A percentile compares a stretch with the other conserved stretches of the same genome.
phyloP scores from a whole-genome alignment of 495 filamentous ascomycete genomes.

The Darksidea phi region DNA sequence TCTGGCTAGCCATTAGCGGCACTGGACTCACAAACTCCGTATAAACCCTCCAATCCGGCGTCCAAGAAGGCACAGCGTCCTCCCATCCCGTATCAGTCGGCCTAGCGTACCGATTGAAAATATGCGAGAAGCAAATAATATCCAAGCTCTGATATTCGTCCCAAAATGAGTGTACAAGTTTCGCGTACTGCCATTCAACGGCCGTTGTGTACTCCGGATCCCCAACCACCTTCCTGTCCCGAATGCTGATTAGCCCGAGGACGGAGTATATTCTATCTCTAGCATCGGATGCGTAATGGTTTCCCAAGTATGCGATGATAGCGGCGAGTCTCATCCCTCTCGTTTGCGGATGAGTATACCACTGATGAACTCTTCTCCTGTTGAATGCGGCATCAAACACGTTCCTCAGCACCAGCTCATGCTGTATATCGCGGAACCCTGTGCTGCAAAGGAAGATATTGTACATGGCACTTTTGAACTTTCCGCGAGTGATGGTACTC shows the following conservation, averaged over 20 bases:
- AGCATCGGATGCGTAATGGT: slow-evolving; percentile 16
- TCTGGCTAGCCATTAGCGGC: slow-evolving; percentile 26
- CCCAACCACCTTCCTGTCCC: slow-evolving; percentile 9
- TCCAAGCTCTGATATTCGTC: slow-evolving; percentile 20
- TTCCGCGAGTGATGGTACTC: slow-evolving; percentile 6
- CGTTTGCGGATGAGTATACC: not conserved
- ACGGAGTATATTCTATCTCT: slow-evolving; percentile 15
- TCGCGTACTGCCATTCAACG: slow-evolving; percentile 9
- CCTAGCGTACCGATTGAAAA: slow-evolving; percentile 15
- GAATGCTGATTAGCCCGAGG: slow-evolving; percentile 6
- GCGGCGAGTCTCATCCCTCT: slow-evolving; percentile 10
- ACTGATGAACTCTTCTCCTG: slow-evolving; percentile 15
- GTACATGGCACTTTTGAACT: slow-evolving; percentile 19
- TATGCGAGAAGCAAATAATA: slow-evolving; percentile 25
- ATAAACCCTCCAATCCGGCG: slow-evolving; percentile 17
- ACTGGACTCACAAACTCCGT: slow-evolving; percentile 12
- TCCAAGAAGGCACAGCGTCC: slow-evolving; percentile 8
- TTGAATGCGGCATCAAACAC: slow-evolving; percentile 21
- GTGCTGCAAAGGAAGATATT: slow-evolving; percentile 10
- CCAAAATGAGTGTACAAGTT: slow-evolving; percentile 16
- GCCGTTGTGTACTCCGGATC: slow-evolving; percentile 7
- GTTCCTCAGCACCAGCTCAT: slow-evolving; percentile 6
- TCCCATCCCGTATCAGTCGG: not conserved
- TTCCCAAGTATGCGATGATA: slow-evolving; percentile 17
- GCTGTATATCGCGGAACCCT: not conserved